Base-by-base conservation (phyloP, 2,329 filamentous ascomycete genomes). In the Conoideocrella luteorostrata region DNA sequence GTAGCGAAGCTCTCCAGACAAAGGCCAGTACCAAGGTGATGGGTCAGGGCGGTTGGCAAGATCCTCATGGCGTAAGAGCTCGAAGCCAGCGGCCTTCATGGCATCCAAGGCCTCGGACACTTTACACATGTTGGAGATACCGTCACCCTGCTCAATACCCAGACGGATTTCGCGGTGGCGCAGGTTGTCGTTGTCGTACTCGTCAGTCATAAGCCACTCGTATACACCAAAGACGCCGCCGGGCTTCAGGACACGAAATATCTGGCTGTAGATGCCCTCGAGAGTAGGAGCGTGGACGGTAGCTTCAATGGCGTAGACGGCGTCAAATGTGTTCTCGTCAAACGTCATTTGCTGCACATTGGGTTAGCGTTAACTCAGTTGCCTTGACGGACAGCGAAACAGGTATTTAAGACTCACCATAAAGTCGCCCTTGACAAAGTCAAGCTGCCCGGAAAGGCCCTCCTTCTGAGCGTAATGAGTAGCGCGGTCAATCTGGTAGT, bases 191-290 rank as follows among this genome's bases (percentile, higher is more conserved):
- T 95, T 91, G 70, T 97, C 86, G 68, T 96, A 98, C 20, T 83
- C 72, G 50, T 96, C 90, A 6, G 90, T 97, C 93, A 98, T 97
- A 60, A 97, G 75, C 93, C 93, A 97, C 69, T 98, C 93, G 70
- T 97, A 98, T 41, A 97, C 91, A 61, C 91, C 93, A 57, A 97
- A 98, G 41, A 88, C 75, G 64, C 93, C 91, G 48, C 93, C 93
- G 17, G 93, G 93, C 77, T 97, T 98, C 51, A 98, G 76, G 18
- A 96, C 90, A 38, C 88, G 86, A 78, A 84, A 90, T 59, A 97
- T 97, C 67, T 97, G 85, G 62, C 80, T 84, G 73, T 98, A 98
- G 52, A 96, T 89, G 47, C 88, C 90, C 59, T 89, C 86, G 7
- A 97, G 80, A 35, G 82, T 85, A 33, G 91, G 93, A 0, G 93